These are phyloP conservation scores for Phytophthora sp. DNA, from an alignment of 352 stramenopile species.

Conservation along the genomic window DNA sequence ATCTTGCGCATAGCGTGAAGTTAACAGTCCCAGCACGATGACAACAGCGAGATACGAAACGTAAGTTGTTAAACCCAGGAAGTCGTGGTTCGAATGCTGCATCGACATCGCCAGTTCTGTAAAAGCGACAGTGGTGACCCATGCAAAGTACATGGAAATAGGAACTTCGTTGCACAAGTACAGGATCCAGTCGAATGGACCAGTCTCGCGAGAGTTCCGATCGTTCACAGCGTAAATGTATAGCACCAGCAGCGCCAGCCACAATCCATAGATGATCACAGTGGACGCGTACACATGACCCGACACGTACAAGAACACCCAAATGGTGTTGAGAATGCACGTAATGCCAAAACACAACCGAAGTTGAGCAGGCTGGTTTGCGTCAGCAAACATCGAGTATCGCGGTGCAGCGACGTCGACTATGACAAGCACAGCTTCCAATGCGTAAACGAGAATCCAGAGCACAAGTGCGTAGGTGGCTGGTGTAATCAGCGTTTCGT, in stretches of 20 bases:
- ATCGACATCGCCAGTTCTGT: conserved; percentile 73
- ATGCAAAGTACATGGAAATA: conserved; percentile 81
- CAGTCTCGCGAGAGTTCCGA: conserved; percentile 49
- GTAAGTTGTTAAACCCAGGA: conserved; percentile 64
- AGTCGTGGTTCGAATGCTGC: conserved; percentile 58
- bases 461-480: conserved; percentile 65
- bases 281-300: conserved; percentile 62
- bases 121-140: conserved; percentile 74
- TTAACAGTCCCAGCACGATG: conserved; percentile 64
- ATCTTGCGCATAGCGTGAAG: conserved; percentile 68
- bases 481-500: conserved; percentile 78
- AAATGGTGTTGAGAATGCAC: conserved; percentile 71
- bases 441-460: conserved; percentile 73
- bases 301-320: conserved; percentile 66
- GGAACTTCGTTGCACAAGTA: conserved; percentile 81
- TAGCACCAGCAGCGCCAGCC: conserved; percentile 73
- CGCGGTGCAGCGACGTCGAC: conserved; percentile 72
- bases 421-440: conserved; percentile 66
- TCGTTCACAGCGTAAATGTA: conserved; percentile 87
- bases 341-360: conserved; percentile 68
- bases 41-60: conserved; percentile 66
- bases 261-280: conserved; percentile 70
- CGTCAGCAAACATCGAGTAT: conserved; percentile 75
- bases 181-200: conserved; percentile 61
- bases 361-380: conserved; percentile 66